Percentiles rank a stretch among this genome's conserved stretches.
These are phyloP conservation scores for Hymenoscyphus fructigenus DNA, from an alignment of 2,329 filamentous ascomycete genomes.

Conservation along the genomic window DNA sequence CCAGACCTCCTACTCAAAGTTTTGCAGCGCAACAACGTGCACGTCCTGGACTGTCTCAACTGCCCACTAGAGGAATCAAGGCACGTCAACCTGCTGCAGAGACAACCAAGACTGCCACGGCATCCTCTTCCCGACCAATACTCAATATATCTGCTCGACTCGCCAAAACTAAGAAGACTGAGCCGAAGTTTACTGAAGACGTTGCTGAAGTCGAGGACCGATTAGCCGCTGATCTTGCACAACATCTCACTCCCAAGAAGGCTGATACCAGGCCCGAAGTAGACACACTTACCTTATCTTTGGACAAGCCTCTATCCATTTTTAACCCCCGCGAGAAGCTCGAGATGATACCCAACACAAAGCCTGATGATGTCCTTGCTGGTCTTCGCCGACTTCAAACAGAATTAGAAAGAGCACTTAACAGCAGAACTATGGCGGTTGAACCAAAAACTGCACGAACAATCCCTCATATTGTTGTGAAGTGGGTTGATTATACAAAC, in stretches of 20 bases:
- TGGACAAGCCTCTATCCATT: constrained; percentile 37
- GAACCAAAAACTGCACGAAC: constrained; percentile 54
- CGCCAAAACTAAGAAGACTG: constrained; percentile 19
- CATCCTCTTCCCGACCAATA: constrained; percentile 22
- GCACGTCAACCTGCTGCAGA: constrained; percentile 22
- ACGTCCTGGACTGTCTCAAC: constrained; percentile 47
- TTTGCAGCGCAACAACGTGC: constrained; percentile 66
- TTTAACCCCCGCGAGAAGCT: constrained; percentile 57
- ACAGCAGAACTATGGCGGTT: constrained; percentile 62
- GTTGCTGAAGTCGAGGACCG: constrained; percentile 33
- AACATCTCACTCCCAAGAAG: constrained; percentile 28
- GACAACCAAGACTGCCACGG: not conserved
- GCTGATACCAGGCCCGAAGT: constrained; percentile 23
- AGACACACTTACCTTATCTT: constrained; percentile 43
- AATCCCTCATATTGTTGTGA: constrained; percentile 65
- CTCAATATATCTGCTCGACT: constrained; percentile 17
- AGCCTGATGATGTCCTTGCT: constrained; percentile 57
- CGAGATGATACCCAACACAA: constrained; percentile 50
- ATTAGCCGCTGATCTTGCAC: constrained; percentile 33
- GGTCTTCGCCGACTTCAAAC: constrained; percentile 56
- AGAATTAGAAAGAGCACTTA: constrained; percentile 62
- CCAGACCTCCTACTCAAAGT: constrained; percentile 57
- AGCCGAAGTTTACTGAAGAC: constrained; percentile 22
- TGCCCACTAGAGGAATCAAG: constrained; percentile 22
- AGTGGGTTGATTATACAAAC: constrained; percentile 88